These are phyloP conservation scores for Zoysia japonica DNA, from an alignment of 176 grass and related monocot species.

Conservation along the genomic window DNA sequence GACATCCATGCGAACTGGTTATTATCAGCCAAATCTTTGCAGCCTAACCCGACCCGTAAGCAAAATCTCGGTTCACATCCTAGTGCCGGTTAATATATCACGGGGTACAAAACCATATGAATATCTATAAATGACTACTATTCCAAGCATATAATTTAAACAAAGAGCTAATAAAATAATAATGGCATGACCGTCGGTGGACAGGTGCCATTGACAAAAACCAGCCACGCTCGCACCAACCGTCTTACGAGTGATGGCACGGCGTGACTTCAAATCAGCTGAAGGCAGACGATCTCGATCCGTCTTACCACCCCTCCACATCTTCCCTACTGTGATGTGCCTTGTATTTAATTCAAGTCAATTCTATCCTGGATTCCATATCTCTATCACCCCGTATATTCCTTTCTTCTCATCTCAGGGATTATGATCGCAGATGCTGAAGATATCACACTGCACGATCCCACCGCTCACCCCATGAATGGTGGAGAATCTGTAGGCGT, in stretches of 20 bases:
- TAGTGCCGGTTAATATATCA: too few species aligned
- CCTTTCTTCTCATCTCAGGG: slow-evolving; percentile 45
- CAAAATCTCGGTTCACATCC: too few species aligned
- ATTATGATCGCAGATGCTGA: slow-evolving; percentile 21
- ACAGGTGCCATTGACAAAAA: not conserved
- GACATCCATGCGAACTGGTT: too few species aligned
- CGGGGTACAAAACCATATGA: too few species aligned
- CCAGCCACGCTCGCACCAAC: not conserved
- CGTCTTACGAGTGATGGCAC: too few species aligned
- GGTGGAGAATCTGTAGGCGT: slow-evolving; percentile 44
- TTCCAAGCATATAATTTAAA: too few species aligned
- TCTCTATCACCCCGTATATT: slow-evolving; percentile 34
- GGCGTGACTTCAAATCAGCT: too few species aligned
- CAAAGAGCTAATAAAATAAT: too few species aligned
- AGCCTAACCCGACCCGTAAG: too few species aligned
- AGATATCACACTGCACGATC: slow-evolving; percentile 29
- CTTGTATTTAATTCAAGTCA: slow-evolving; percentile 15
- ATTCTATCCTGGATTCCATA: slow-evolving; percentile 40
- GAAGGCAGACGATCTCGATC: not conserved
- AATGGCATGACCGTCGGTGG: not conserved
- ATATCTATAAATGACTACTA: too few species aligned
- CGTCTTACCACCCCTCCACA: not conserved
- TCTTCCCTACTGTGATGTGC: not conserved
- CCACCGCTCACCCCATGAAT: slow-evolving; percentile 9
- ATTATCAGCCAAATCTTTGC: too few species aligned